phyloP scores from a whole-genome alignment of 2,329 filamentous ascomycete genomes.

The Teratosphaeria epicoccoides region DNA sequence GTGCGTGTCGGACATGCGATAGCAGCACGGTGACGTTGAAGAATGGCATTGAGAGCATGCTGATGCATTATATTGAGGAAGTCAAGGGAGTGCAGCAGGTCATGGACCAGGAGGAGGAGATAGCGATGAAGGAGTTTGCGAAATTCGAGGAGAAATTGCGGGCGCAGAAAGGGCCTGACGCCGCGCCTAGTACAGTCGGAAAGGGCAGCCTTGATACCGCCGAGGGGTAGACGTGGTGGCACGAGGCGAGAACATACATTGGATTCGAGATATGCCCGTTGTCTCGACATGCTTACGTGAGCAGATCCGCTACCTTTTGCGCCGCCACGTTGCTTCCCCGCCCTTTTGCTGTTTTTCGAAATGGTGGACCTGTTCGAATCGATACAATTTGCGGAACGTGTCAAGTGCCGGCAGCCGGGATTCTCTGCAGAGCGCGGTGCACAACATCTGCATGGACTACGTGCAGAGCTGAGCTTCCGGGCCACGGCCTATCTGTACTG shows the following conservation, averaged over 20 bases:
- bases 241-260: neutral
- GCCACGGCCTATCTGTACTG: too few species aligned
- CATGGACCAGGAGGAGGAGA: constrained; percentile 81
- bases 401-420: too few species aligned
- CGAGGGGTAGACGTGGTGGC: constrained; percentile 4
- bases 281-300: too few species aligned
- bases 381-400: too few species aligned
- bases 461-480: too few species aligned
- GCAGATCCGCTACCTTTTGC: too few species aligned
- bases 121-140: constrained; percentile 76
- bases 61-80: constrained; percentile 85
- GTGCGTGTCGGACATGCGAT: constrained; percentile 91
- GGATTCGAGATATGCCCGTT: neutral
- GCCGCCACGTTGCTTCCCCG: too few species aligned
- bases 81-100: constrained; percentile 88
- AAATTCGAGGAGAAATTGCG: constrained; percentile 83
- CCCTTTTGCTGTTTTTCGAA: too few species aligned
- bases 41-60: constrained; percentile 96
- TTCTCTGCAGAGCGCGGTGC: too few species aligned
- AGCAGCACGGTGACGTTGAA: constrained; percentile 93
- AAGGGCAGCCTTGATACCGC: constrained; percentile 44
- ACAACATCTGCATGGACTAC: too few species aligned
- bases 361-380: too few species aligned
- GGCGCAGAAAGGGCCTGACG: constrained; percentile 46
- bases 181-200: constrained; percentile 39